A percentile compares a stretch with the other conserved stretches of the same genome.
Conservation (phyloP, 371 early-diverging fungal species). For the Mortierella sp. region DNA sequence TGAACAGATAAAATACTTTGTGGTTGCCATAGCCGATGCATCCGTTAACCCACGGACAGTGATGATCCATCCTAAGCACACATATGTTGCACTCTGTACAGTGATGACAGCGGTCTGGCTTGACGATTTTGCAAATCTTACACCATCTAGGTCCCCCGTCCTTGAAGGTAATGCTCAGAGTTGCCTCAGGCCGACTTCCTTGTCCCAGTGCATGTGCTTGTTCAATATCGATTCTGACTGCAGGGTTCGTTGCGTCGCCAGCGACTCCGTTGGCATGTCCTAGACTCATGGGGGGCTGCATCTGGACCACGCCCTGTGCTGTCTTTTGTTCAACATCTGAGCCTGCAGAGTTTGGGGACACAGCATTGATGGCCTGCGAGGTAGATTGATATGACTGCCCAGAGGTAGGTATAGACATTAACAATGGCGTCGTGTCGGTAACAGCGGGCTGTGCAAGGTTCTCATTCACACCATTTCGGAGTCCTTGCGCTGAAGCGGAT, state of each 20-base stretch:
- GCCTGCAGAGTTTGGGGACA: background rate
- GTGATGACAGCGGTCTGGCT: constrained; percentile 94
- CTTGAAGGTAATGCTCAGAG: constrained; percentile 57
- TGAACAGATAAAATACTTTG: constrained; percentile 86
- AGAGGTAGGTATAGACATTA: background rate
- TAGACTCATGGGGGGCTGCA: too few species aligned
- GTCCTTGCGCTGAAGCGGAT: background rate
- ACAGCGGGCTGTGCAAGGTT: background rate
- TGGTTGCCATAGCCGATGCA: constrained; percentile 88
- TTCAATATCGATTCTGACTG: constrained; percentile 13
- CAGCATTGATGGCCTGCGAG: background rate
- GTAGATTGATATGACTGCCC: constrained; percentile 7
- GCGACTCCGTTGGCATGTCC: background rate
- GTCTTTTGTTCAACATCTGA: background rate
- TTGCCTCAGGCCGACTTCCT: constrained; percentile 48
- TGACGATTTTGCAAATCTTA: constrained; percentile 66
- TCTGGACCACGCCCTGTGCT: background rate
- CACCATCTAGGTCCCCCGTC: constrained; percentile 68
- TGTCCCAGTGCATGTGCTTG: background rate
- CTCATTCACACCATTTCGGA: background rate
- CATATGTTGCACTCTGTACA: constrained; percentile 91
- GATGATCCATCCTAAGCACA: constrained; percentile 79
- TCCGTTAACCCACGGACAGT: constrained; percentile 77
- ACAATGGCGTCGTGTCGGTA: constrained; percentile 17
- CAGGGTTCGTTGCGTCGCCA: background rate